Evolutionary conservation across 371 early-diverging fungal species (phyloP).

Genomic region (Actinomortierella wolfii): DNA sequence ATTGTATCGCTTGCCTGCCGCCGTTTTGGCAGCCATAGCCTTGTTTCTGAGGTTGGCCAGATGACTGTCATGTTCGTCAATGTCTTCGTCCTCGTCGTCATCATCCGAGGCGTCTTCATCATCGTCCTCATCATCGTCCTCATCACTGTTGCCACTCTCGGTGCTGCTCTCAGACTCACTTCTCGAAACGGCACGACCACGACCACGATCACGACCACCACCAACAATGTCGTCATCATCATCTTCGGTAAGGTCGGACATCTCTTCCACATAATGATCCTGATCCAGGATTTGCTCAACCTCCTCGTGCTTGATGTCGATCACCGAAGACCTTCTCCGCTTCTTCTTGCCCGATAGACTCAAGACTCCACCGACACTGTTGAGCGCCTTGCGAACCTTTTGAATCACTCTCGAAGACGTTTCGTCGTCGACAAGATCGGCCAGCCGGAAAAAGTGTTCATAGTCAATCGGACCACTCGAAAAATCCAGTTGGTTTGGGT

Average conservation of each 20-base stretch:
- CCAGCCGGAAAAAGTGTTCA: constrained; percentile 37
- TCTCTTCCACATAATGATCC: constrained; percentile 19
- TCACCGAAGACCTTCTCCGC: constrained; percentile 24
- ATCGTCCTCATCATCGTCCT: constrained; percentile 15
- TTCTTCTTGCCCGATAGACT: constrained; percentile 39
- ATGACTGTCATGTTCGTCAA: neutral
- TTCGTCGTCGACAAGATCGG: constrained; percentile 38
- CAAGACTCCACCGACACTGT: constrained; percentile 17
- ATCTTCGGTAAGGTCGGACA: constrained; percentile 22
- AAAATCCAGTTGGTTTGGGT: constrained; percentile 40
- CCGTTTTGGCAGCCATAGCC: constrained; percentile 31
- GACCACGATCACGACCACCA: too few relatives aligned
- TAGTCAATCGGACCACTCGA: constrained; percentile 37
- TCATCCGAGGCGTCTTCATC: constrained; percentile 5
- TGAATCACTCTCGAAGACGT: constrained; percentile 32
- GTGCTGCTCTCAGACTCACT: neutral
- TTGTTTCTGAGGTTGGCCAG: constrained; percentile 16
- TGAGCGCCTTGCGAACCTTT: constrained; percentile 9
- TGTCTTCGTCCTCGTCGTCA: constrained; percentile 16
- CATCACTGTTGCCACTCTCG: constrained; percentile 13
- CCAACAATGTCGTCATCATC: neutral
- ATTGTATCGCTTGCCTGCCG: constrained; percentile 42
- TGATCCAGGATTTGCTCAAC: constrained; percentile 11
- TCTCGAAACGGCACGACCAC: too few relatives aligned
- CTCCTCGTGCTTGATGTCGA: constrained; percentile 19